A percentile compares a stretch with the other conserved stretches of the same genome.
phyloP scores from a whole-genome alignment of 108 stramenopile species.

The Cyclotella sp. region DNA sequence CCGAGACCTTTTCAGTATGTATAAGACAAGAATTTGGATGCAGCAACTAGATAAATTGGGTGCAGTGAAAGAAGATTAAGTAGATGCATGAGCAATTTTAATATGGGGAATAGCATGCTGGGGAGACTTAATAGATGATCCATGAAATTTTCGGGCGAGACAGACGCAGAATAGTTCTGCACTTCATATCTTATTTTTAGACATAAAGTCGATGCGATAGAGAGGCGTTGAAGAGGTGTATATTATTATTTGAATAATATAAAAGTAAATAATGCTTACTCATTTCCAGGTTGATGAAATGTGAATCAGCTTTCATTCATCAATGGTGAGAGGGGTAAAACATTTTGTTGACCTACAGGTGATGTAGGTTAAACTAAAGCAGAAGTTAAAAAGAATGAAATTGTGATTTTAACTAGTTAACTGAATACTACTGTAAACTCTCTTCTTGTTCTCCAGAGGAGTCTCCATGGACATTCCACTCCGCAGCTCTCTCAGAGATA shows the following conservation, averaged over 20 bases:
- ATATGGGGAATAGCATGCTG: background rate
- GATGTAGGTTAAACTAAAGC: too few relatives aligned
- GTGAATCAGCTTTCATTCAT: too few relatives aligned
- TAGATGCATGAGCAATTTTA: background rate
- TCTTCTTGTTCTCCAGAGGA: too few relatives aligned
- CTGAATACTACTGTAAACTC: too few relatives aligned
- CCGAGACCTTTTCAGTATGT: slow-evolving; percentile 96
- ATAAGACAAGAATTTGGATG: slow-evolving; percentile 99
- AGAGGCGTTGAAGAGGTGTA: background rate
- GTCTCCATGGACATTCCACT: too few relatives aligned
- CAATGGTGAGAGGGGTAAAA: too few relatives aligned
- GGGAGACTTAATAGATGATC: background rate
- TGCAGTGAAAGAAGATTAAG: slow-evolving; percentile 11
- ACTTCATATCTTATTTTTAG: slow-evolving; percentile 17
- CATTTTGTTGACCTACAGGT: too few relatives aligned
- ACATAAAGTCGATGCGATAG: slow-evolving; percentile 12
- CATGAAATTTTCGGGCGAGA: slow-evolving; percentile 1
- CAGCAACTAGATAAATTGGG: slow-evolving; percentile 89
- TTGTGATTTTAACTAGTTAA: too few relatives aligned
- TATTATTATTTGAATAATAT: slow-evolving; percentile 17
- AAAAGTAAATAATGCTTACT: background rate
- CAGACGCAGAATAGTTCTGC: background rate
- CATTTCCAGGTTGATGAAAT: too few relatives aligned
- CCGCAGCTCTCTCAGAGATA: too few relatives aligned
- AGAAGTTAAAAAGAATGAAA: too few relatives aligned